Evolutionary conservation across 2,329 filamentous ascomycete species (phyloP), one percentile per base, ranked within the genome.

Genomic region (Exophiala sp.): DNA sequence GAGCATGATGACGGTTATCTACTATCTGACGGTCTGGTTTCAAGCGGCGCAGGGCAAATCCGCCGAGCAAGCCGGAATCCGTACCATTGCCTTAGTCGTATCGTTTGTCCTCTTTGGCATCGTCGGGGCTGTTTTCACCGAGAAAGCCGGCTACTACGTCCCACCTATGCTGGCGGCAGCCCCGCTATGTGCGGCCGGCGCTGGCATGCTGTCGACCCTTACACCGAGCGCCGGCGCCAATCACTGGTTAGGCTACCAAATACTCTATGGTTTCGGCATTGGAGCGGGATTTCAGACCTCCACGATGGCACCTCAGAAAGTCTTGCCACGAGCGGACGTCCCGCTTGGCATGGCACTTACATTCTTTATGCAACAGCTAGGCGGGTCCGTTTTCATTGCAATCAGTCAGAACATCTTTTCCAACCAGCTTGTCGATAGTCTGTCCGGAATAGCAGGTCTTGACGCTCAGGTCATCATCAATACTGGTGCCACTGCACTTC

Each of bases 191-290:
- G 48, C 62, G 7, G 55, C 64, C 33, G 66, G 64, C 12, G 52
- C 60, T 14, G 66, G 62, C 9, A 52, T 68, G n/a, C 47, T 67
- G 10, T 59, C 58, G 16, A 49, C 38, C 2, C 48, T 57, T 41
- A 38, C 20, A 20, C 12, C 44, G 1, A 46, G 38, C 16, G 29
- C 45, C 11, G 20, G 18, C 5, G 46, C 47, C 3, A 49, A 43
- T 3, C 50, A 56, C 7, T 70, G 66, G 66, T 65, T 70, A 43
- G 66, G 62, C 8, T 66, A 63, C 51, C 65, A 69, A 35, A 49
- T 68, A n/a, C 18, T 70, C 3, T 62, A 41, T 34, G 68, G 68
- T 3, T 60, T 67, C 38, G 68, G 67, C 2, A 36, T 62, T 10
- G 66, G 65, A 5, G 42, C 61, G n/a, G 61, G 61, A 24, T 52